A percentile compares a stretch with the other conserved stretches of the same genome.
Conservation (phyloP, 169 alveolate species). For the Eimeria tenella region DNA sequence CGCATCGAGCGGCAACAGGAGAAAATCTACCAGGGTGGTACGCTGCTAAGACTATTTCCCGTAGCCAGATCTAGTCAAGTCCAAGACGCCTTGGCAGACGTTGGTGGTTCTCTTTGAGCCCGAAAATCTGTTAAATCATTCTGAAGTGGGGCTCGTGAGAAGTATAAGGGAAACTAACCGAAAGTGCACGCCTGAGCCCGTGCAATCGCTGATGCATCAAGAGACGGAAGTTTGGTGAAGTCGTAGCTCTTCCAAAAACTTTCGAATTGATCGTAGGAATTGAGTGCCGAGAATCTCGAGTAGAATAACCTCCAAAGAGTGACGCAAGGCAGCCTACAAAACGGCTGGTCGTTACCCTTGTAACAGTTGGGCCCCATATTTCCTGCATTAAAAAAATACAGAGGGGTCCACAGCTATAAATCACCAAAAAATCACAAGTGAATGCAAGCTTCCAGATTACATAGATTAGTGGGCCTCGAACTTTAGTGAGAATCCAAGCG, state of each 20-base stretch:
- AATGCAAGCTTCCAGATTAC: not conserved
- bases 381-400: slow-evolving; percentile 39
- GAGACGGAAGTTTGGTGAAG: not conserved
- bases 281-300: not conserved
- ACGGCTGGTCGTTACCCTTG: slow-evolving; percentile 45
- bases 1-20: not conserved
- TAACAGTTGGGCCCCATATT: slow-evolving; percentile 48
- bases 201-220: not conserved
- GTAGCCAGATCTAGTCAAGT: not conserved
- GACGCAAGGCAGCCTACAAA: slow-evolving; percentile 32
- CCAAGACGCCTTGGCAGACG: no score
- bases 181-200: slow-evolving; percentile 52
- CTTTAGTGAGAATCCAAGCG: not conserved
- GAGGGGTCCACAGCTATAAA: not conserved
- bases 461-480: not conserved
- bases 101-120: no score
- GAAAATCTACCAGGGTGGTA: not conserved
- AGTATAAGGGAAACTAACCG: slow-evolving; percentile 6
- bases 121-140: no score
- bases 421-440: no score
- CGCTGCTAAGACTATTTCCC: not conserved
- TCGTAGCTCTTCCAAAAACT: slow-evolving; percentile 45
- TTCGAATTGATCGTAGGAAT: slow-evolving; percentile 5
- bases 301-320: not conserved
- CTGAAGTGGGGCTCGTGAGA: no score